phyloP scores from a whole-genome alignment of 345 rosid species.

The Lenwebbia sp. region DNA sequence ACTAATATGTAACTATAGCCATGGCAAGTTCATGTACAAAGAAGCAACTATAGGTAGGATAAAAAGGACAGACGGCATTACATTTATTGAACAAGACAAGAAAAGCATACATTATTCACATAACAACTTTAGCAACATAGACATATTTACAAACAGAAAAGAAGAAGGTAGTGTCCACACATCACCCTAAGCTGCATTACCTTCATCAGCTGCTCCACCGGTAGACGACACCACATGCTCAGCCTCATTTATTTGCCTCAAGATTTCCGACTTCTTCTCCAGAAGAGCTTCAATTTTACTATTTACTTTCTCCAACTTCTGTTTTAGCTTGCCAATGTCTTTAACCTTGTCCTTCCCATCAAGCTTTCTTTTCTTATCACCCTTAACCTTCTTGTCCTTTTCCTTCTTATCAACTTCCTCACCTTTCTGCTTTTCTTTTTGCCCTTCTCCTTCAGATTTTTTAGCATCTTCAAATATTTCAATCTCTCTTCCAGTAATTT shows the following conservation, averaged over 20 bases:
- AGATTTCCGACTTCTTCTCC: constrained; percentile 32
- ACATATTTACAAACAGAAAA: neutral
- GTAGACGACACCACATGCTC: constrained; percentile 2
- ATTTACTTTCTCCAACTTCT: constrained; percentile 48
- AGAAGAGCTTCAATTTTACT: constrained; percentile 36
- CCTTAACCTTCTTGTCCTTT: constrained; percentile 12
- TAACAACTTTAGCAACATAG: neutral
- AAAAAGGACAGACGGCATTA: neutral
- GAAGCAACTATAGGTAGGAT: neutral
- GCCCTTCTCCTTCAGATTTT: constrained; percentile 13
- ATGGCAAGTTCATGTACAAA: neutral
- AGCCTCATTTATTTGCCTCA: constrained; percentile 53
- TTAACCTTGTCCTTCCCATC: constrained; percentile 31
- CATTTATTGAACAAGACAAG: neutral
- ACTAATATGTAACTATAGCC: neutral
- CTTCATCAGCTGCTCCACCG: neutral
- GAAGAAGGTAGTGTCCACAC: neutral
- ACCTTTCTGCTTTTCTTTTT: constrained; percentile 11
- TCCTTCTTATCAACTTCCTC: constrained; percentile 1
- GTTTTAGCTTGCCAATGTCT: constrained; percentile 34
- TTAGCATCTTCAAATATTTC: constrained; percentile 5
- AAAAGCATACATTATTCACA: neutral
- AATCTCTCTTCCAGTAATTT: constrained; percentile 15
- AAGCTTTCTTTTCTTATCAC: constrained; percentile 37
- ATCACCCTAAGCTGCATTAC: neutral